Conservation (phyloP, 164 flowering plant species). For the Magnolia changhungtana region DNA sequence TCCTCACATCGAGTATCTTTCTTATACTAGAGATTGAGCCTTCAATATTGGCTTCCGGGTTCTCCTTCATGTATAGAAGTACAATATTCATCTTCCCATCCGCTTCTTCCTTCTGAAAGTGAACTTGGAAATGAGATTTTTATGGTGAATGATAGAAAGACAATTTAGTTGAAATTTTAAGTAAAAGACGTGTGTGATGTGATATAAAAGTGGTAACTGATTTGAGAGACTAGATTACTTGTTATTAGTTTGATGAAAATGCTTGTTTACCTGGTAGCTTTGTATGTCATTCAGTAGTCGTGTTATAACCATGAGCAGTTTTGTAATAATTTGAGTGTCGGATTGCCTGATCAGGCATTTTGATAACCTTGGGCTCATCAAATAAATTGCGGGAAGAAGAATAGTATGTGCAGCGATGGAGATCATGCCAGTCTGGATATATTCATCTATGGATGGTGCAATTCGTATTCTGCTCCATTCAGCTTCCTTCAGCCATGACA, state of each 20-base stretch:
- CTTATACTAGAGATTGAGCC: slow-evolving; percentile 27
- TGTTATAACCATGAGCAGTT: slow-evolving; percentile 29
- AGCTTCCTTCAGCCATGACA: slow-evolving; percentile 6
- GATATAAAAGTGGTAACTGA: too few relatives aligned
- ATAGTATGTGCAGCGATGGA: not conserved
- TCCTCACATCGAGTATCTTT: slow-evolving; percentile 22
- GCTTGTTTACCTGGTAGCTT: not conserved
- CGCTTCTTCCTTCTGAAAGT: slow-evolving; percentile 37
- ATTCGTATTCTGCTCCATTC: slow-evolving; percentile 2
- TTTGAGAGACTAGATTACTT: not conserved
- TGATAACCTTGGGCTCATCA: not conserved
- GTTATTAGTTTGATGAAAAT: not conserved
- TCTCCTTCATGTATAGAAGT: slow-evolving; percentile 28
- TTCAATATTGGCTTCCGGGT: slow-evolving; percentile 26
- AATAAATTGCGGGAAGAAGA: not conserved
- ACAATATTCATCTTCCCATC: slow-evolving; percentile 39
- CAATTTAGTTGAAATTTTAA: not conserved
- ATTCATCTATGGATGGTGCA: not conserved
- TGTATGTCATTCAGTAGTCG: slow-evolving; percentile 35
- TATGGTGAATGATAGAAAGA: not conserved
- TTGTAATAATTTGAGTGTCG: slow-evolving; percentile 19
- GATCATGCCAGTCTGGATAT: not conserved
- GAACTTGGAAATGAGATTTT: not conserved
- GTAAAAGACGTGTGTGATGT: too few relatives aligned
- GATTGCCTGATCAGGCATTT: not conserved